Percentiles rank a stretch among this genome's conserved stretches.
Conservation (phyloP, 176 grass and related monocot genomes). For the Oropetium thomaeum region DNA sequence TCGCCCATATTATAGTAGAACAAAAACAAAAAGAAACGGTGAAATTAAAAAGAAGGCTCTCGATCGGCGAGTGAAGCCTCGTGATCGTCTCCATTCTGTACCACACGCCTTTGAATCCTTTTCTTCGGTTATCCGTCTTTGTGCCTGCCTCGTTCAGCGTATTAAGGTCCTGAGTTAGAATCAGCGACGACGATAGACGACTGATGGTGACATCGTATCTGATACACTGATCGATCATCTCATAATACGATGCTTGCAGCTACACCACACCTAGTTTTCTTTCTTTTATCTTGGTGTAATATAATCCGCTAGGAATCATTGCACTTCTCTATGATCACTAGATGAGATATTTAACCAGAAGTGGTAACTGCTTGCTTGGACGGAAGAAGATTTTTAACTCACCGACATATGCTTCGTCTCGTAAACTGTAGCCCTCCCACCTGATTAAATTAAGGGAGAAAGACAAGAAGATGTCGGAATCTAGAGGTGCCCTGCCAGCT, state of each 20-base stretch:
- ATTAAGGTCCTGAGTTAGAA: not conserved
- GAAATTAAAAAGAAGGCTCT: too few relatives aligned
- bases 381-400: not conserved
- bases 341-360: too few relatives aligned
- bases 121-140: slow-evolving; percentile 17
- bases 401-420: not conserved
- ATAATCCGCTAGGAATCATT: too few relatives aligned
- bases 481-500: not conserved
- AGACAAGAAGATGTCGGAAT: not conserved
- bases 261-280: not conserved
- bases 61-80: not conserved
- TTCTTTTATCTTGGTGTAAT: too few relatives aligned
- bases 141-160: not conserved
- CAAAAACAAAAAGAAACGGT: not conserved
- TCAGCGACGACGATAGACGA: not conserved
- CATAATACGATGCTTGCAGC: not conserved
- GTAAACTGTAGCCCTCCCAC: not conserved
- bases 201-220: slow-evolving; percentile 17
- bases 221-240: not conserved
- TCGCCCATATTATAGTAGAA: not conserved
- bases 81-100: slow-evolving; percentile 12
- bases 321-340: too few relatives aligned
- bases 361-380: not conserved
- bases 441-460: slow-evolving; percentile 3
- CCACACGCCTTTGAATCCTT: slow-evolving; percentile 14